A percentile compares a stretch with the other conserved stretches of the same genome.
Evolutionary conservation across 75 land plant species (phyloP).

Genomic region (Pinus tabuliformis): DNA sequence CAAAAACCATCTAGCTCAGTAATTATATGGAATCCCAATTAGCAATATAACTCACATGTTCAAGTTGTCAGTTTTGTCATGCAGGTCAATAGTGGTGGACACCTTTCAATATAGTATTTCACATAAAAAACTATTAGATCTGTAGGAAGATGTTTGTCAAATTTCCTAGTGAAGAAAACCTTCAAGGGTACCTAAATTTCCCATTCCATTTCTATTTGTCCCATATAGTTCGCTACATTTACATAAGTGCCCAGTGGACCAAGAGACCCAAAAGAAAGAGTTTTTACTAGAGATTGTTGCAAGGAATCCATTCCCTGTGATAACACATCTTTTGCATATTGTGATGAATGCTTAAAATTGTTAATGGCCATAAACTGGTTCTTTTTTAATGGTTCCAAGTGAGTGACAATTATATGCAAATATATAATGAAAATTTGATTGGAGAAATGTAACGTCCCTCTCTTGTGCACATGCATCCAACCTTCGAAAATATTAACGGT

Average conservation of each 20-base stretch:
- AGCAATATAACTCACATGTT: too few species aligned
- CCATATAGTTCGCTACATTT: slow-evolving; percentile 87
- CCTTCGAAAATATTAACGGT: too few species aligned
- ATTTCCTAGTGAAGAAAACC: slow-evolving; percentile 75
- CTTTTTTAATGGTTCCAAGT: slow-evolving; percentile 64
- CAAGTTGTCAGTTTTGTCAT: too few species aligned
- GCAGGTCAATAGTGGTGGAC: too few species aligned
- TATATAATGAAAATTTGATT: background rate
- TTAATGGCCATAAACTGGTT: slow-evolving; percentile 47
- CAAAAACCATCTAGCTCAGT: too few species aligned
- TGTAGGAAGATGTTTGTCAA: background rate
- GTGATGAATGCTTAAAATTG: slow-evolving; percentile 69
- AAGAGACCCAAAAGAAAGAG: slow-evolving; percentile 32
- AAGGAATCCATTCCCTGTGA: slow-evolving; percentile 77
- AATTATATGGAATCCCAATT: too few species aligned
- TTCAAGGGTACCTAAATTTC: slow-evolving; percentile 74
- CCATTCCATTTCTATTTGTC: slow-evolving; percentile 91
- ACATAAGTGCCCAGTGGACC: slow-evolving; percentile 25
- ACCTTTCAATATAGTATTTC: background rate
- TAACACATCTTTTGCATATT: slow-evolving; percentile 68
- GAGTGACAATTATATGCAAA: slow-evolving; percentile 45
- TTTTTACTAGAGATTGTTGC: slow-evolving; percentile 65
- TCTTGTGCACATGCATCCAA: too few species aligned
- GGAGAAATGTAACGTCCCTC: background rate
- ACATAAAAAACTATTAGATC: background rate